Evolutionary conservation across 257 asterid species (phyloP).

Genomic region (Solanum dulcamara): DNA sequence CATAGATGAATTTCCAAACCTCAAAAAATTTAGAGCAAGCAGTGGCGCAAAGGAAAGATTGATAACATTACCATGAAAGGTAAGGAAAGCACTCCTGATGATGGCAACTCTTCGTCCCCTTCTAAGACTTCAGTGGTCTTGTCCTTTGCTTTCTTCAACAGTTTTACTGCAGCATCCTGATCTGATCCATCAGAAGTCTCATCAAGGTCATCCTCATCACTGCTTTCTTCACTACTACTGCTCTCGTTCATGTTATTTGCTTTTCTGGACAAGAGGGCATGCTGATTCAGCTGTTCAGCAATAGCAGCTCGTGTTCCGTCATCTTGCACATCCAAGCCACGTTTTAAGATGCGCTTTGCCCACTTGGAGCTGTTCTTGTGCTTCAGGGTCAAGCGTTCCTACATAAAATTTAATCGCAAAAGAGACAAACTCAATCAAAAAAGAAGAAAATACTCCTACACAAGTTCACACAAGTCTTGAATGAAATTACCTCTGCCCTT

Average conservation of each 20-base stretch:
- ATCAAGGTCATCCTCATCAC: slow-evolving; percentile 58
- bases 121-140: slow-evolving; percentile 52
- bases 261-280: slow-evolving; percentile 75
- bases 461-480: neutral
- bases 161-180: slow-evolving; percentile 27
- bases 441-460: neutral
- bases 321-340: slow-evolving; percentile 72
- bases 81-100: slow-evolving; percentile 71
- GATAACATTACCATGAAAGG: slow-evolving; percentile 75
- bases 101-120: slow-evolving; percentile 63
- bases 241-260: slow-evolving; percentile 59
- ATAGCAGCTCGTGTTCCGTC: slow-evolving; percentile 83
- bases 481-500: slow-evolving; percentile 63
- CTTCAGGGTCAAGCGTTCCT: slow-evolving; percentile 88
- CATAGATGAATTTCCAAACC: neutral
- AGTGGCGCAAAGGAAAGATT: slow-evolving; percentile 1
- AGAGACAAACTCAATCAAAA: neutral
- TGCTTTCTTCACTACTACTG: slow-evolving; percentile 75
- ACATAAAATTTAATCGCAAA: slow-evolving; percentile 9
- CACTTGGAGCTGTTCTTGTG: slow-evolving; percentile 77
- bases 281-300: slow-evolving; percentile 70
- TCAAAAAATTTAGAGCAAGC: neutral
- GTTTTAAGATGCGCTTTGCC: slow-evolving; percentile 70
- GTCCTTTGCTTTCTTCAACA: slow-evolving; percentile 62
- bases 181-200: slow-evolving; percentile 44